Percentiles rank a stretch among this genome's conserved stretches.
phyloP scores from a whole-genome alignment of 2,329 filamentous ascomycete species.

The Aspergillus sp. region DNA sequence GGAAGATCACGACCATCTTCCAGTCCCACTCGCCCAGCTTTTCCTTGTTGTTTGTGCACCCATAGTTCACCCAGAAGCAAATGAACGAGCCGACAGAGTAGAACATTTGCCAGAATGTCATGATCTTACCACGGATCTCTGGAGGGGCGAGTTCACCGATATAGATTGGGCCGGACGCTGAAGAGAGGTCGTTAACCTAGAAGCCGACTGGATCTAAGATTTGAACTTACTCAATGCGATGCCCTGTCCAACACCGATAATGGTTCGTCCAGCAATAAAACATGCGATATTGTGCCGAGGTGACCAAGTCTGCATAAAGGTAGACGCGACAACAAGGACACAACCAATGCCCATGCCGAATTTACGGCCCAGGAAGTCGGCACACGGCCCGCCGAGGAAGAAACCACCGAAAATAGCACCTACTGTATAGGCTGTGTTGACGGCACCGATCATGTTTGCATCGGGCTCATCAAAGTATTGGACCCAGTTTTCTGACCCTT shows the following conservation, averaged over 20 bases:
- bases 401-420: conserved; percentile 69
- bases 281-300: conserved; percentile 61
- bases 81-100: conserved; percentile 66
- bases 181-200: conserved; percentile 1
- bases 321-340: conserved; percentile 64
- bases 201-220: neutral
- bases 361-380: conserved; percentile 63
- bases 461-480: conserved; percentile 56
- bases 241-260: conserved; percentile 70
- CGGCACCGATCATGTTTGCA: conserved; percentile 50
- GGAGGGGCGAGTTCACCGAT: conserved; percentile 67
- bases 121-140: conserved; percentile 65
- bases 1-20: conserved; percentile 72
- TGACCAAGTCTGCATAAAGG: conserved; percentile 67
- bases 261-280: conserved; percentile 67
- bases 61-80: conserved; percentile 67
- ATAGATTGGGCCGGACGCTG: conserved; percentile 67
- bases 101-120: conserved; percentile 70
- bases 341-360: conserved; percentile 66
- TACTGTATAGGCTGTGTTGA: conserved; percentile 71
- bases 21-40: conserved; percentile 70
- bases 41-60: conserved; percentile 55
- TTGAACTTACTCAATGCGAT: conserved; percentile 57
- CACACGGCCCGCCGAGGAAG: conserved; percentile 65
- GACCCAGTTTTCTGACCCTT: conserved; percentile 67